Conservation (phyloP, 1,139 yeast genomes). For the Yamadazyma spencermartinsiae region DNA sequence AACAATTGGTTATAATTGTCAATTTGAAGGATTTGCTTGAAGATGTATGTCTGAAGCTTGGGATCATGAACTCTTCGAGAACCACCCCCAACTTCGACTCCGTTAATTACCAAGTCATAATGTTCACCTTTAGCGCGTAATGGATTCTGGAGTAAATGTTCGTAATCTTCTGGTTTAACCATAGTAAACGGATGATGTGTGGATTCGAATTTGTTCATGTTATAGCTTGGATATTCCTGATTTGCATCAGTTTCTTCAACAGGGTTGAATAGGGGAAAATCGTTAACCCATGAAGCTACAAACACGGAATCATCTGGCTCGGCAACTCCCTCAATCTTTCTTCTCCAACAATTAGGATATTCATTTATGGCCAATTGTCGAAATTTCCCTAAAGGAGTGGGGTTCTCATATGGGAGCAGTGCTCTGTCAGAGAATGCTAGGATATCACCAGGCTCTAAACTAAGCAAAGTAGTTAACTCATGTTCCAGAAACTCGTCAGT, state of each 20-base stretch:
- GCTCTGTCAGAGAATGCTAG: constrained; percentile 76
- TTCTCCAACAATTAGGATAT: constrained; percentile 52
- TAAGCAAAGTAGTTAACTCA: constrained; percentile 31
- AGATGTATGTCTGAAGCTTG: constrained; percentile 67
- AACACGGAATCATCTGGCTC: constrained; percentile 28
- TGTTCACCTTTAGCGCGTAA: constrained; percentile 83
- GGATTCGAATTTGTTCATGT: constrained; percentile 50
- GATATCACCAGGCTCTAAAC: constrained; percentile 67
- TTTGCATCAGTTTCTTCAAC: constrained; percentile 34
- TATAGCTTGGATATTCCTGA: constrained; percentile 60
- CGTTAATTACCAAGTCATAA: constrained; percentile 90
- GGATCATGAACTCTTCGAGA: constrained; percentile 93
- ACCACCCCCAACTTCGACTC: constrained; percentile 97
- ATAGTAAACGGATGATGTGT: constrained; percentile 98
- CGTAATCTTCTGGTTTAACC: constrained; percentile 74
- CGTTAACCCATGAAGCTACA: constrained; percentile 83
- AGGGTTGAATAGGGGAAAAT: constrained; percentile 90
- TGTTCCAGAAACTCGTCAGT: constrained; percentile 18
- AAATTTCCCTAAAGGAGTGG: constrained; percentile 89
- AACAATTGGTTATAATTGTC: constrained; percentile 61
- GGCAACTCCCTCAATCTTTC: constrained; percentile 29
- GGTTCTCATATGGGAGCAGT: constrained; percentile 74
- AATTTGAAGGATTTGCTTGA: constrained; percentile 57
- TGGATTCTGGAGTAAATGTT: constrained; percentile 53
- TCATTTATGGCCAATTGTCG: constrained; percentile 69